These are phyloP conservation scores for Termitomyces sp. DNA, from an alignment of 768 basidiomycete species.

Conservation along the genomic window DNA sequence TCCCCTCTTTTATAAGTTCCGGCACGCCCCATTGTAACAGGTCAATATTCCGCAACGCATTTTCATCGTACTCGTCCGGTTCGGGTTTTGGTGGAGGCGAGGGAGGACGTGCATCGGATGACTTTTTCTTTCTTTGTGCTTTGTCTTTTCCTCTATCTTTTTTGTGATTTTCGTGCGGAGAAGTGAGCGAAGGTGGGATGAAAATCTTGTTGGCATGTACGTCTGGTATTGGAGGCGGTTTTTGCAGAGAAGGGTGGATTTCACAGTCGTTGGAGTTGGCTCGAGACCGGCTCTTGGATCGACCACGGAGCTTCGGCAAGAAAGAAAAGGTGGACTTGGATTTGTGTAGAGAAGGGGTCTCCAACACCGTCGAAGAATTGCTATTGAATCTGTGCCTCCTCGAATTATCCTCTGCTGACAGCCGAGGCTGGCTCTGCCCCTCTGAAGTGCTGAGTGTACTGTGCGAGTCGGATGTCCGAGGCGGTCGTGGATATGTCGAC, in stretches of 20 bases:
- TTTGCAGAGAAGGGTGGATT: slow-evolving; percentile 29
- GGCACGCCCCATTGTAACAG: background rate
- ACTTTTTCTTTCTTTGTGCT: slow-evolving; percentile 21
- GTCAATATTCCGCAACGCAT: background rate
- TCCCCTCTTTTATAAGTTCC: slow-evolving; percentile 46
- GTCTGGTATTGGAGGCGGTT: slow-evolving; percentile 26
- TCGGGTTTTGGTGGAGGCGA: slow-evolving; percentile 20
- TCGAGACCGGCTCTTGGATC: slow-evolving; percentile 32
- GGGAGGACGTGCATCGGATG: slow-evolving; percentile 22
- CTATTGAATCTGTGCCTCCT: slow-evolving; percentile 20
- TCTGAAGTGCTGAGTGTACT: slow-evolving; percentile 26
- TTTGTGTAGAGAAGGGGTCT: slow-evolving; percentile 27
- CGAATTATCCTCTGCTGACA: slow-evolving; percentile 25
- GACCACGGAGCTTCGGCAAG: slow-evolving; percentile 35
- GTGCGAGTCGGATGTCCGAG: slow-evolving; percentile 30
- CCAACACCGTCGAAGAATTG: slow-evolving; percentile 18
- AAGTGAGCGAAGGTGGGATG: slow-evolving; percentile 1
- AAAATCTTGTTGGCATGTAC: slow-evolving; percentile 8
- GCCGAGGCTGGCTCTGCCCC: slow-evolving; percentile 15
- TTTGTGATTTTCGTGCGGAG: background rate
- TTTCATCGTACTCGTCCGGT: slow-evolving; percentile 12
- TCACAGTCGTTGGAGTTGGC: slow-evolving; percentile 24
- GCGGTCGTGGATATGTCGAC: slow-evolving; percentile 22
- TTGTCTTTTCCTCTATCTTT: background rate
- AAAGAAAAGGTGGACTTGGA: slow-evolving; percentile 37